phyloP scores from a whole-genome alignment of 2,329 filamentous ascomycete species.

The Didymella exigua region DNA sequence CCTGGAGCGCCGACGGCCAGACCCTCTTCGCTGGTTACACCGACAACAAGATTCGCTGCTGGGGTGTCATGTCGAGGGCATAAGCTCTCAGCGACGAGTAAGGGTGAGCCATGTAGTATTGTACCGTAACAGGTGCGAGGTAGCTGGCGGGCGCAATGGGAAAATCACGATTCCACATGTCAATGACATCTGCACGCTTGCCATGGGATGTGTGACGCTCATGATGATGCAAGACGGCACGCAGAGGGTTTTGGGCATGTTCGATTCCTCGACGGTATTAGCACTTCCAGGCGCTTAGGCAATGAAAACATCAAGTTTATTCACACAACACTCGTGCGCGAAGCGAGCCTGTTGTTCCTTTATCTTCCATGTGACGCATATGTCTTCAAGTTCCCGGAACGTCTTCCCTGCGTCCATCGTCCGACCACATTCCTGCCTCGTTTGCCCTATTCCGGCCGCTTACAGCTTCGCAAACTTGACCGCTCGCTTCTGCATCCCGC shows the following conservation, averaged over 20 bases:
- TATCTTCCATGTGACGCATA: background rate
- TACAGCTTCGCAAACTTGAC: slow-evolving; percentile 86
- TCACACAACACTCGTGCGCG: background rate
- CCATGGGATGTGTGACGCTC: slow-evolving; percentile 46
- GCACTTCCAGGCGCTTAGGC: slow-evolving; percentile 51
- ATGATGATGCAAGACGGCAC: slow-evolving; percentile 22
- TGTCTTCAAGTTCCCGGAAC: background rate
- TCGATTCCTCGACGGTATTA: slow-evolving; percentile 47
- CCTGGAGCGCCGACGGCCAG: slow-evolving; percentile 98
- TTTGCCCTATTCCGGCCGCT: too few species aligned
- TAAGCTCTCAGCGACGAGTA: slow-evolving; percentile 24
- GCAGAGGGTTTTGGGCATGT: slow-evolving; percentile 42
- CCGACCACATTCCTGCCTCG: too few species aligned
- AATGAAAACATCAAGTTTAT: slow-evolving; percentile 52
- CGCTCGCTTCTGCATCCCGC: slow-evolving; percentile 77
- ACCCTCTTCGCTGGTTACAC: slow-evolving; percentile 99
- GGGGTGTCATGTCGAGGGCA: slow-evolving; percentile 51
- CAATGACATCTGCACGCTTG: slow-evolving; percentile 43
- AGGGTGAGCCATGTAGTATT: slow-evolving; percentile 19
- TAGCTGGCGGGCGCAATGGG: slow-evolving; percentile 38
- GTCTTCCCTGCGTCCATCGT: background rate
- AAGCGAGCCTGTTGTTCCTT: background rate
- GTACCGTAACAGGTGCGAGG: slow-evolving; percentile 29
- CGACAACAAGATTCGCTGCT: slow-evolving; percentile 76
- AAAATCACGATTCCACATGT: slow-evolving; percentile 48